Evolutionary conservation across 164 flowering plant species (phyloP).

Genomic region (Magnolia changhungtana): DNA sequence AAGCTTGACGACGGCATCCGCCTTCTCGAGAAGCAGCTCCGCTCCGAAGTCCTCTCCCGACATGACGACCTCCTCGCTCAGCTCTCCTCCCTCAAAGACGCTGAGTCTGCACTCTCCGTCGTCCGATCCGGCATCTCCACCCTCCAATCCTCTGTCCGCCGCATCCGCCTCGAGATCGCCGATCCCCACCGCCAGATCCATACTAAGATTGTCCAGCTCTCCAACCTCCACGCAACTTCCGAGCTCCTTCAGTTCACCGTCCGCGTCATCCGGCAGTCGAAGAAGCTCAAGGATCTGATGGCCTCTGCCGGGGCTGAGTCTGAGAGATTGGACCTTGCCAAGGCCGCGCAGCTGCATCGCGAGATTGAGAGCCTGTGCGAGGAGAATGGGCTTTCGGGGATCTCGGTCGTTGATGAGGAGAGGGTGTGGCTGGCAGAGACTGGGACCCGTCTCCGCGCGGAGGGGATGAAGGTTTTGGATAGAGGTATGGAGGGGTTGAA

Average conservation of each 20-base stretch:
- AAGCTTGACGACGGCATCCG: conserved; percentile 77
- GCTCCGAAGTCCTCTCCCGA: conserved; percentile 72
- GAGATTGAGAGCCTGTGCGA: conserved; percentile 59
- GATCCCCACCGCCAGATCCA: conserved; percentile 59
- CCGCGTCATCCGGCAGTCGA: conserved; percentile 55
- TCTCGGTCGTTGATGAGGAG: conserved; percentile 64
- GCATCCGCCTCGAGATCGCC: conserved; percentile 75
- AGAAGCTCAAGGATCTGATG: conserved; percentile 62
- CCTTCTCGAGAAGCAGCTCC: conserved; percentile 77
- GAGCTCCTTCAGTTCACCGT: conserved; percentile 55
- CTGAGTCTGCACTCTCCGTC: conserved; percentile 70
- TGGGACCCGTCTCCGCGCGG: conserved; percentile 52
- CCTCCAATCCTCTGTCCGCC: conserved; percentile 74
- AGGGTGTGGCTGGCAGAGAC: conserved; percentile 55
- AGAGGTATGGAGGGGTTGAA: conserved; percentile 88
- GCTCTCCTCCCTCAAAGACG: conserved; percentile 67
- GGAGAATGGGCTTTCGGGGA: conserved; percentile 61
- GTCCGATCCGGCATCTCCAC: conserved; percentile 65
- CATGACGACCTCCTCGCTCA: conserved; percentile 71
- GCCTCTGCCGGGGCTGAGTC: conserved; percentile 28
- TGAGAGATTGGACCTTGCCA: conserved; percentile 66
- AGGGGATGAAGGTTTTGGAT: conserved; percentile 79
- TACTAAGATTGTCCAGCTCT: conserved; percentile 57
- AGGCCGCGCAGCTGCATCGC: conserved; percentile 78
- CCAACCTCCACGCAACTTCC: conserved; percentile 58